These are phyloP conservation scores for Mycena filopes DNA, from an alignment of 768 basidiomycete genomes.

Conservation along the genomic window DNA sequence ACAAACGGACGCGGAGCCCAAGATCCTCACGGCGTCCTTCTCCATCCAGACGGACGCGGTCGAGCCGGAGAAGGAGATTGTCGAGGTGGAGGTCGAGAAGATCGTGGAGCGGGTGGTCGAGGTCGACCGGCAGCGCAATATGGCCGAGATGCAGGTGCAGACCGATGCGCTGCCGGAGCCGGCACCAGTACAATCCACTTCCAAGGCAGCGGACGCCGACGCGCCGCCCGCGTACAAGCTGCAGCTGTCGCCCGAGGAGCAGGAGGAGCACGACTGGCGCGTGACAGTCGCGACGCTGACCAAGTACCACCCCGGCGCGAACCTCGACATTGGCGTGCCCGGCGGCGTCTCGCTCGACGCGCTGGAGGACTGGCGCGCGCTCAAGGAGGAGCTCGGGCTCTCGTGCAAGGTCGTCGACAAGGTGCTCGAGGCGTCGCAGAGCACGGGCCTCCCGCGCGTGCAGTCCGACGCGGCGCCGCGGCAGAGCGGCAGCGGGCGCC, in stretches of 20 bases:
- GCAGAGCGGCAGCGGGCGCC: slow-evolving; percentile 31
- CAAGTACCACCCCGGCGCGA: slow-evolving; percentile 76
- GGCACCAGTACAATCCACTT: slow-evolving; percentile 51
- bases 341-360: slow-evolving; percentile 75
- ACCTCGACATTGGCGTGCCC: slow-evolving; percentile 52
- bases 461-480: slow-evolving; percentile 35
- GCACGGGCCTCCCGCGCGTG: slow-evolving; percentile 32
- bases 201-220: slow-evolving; percentile 53
- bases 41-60: slow-evolving; percentile 67
- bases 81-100: too few relatives aligned
- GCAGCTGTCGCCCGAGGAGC: slow-evolving; percentile 59
- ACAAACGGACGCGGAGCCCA: slow-evolving; percentile 74
- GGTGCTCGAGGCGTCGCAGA: slow-evolving; percentile 60
- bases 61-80: too few relatives aligned
- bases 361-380: slow-evolving; percentile 79
- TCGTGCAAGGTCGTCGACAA: slow-evolving; percentile 83
- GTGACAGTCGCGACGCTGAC: slow-evolving; percentile 68
- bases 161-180: slow-evolving; percentile 58
- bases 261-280: slow-evolving; percentile 60
- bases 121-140: too few relatives aligned
- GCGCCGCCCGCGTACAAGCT: slow-evolving; percentile 82
- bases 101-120: too few relatives aligned
- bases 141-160: slow-evolving; percentile 74
- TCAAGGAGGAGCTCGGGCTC: slow-evolving; percentile 84
- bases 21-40: slow-evolving; percentile 55